phyloP scores from a whole-genome alignment of 2,329 filamentous ascomycete genomes.

The Neonectria coccinea region DNA sequence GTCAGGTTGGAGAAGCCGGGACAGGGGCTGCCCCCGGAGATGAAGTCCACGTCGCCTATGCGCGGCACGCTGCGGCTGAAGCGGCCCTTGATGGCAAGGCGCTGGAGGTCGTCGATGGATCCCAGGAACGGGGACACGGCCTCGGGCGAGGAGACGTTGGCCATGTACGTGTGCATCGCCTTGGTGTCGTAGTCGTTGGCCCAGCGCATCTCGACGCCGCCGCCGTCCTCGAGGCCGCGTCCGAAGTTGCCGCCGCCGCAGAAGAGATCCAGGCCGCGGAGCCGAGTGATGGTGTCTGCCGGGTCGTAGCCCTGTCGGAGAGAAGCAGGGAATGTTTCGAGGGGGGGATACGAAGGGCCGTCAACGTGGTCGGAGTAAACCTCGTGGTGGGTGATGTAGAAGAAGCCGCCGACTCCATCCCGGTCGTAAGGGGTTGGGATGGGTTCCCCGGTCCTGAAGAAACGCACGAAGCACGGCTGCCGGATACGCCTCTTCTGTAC shows the following conservation, averaged over 20 bases:
- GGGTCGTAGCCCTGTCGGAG: slow-evolving; percentile 70
- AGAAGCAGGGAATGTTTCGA: slow-evolving; percentile 49
- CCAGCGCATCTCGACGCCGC: slow-evolving; percentile 72
- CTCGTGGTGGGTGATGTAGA: slow-evolving; percentile 66
- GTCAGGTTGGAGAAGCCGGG: slow-evolving; percentile 80
- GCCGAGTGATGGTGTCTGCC: slow-evolving; percentile 46
- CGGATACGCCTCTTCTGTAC: slow-evolving; percentile 58
- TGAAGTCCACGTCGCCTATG: slow-evolving; percentile 74
- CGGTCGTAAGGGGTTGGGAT: slow-evolving; percentile 74
- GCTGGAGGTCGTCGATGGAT: slow-evolving; percentile 77
- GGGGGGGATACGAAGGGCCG: slow-evolving; percentile 47
- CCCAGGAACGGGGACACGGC: slow-evolving; percentile 71
- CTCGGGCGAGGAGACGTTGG: slow-evolving; percentile 64
- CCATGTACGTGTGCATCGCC: slow-evolving; percentile 79
- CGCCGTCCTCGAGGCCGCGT: slow-evolving; percentile 78
- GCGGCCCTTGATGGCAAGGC: slow-evolving; percentile 64
- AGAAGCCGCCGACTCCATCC: slow-evolving; percentile 74
- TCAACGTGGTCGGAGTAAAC: slow-evolving; percentile 6
- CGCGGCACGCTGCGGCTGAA: slow-evolving; percentile 62
- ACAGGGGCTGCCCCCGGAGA: slow-evolving; percentile 81
- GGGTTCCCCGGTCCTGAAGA: slow-evolving; percentile 57
- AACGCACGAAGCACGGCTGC: slow-evolving; percentile 70
- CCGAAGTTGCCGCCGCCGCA: slow-evolving; percentile 84
- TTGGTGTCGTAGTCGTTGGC: slow-evolving; percentile 73
- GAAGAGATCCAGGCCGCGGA: slow-evolving; percentile 78